These are phyloP conservation scores for Chaetomium tenue DNA, from an alignment of 495 filamentous ascomycete species.

Conservation along the genomic window DNA sequence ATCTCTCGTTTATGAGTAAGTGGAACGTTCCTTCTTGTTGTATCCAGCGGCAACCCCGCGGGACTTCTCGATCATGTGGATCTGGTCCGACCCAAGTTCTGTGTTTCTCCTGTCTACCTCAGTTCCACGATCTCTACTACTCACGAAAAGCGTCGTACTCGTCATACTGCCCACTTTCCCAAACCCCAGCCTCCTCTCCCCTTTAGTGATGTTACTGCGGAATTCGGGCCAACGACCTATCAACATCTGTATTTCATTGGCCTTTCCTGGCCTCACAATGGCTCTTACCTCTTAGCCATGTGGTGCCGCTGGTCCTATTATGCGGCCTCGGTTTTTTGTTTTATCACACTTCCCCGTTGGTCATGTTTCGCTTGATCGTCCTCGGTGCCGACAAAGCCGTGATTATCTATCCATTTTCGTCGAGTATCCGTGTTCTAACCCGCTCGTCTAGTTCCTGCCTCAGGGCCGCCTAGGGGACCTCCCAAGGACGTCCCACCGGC, in stretches of 20 bases:
- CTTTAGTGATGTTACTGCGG: too few relatives aligned
- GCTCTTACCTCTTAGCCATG: background rate
- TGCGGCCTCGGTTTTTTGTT: slow-evolving; percentile 14
- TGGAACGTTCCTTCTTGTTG: slow-evolving; percentile 15
- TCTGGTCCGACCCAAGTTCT: slow-evolving; percentile 3
- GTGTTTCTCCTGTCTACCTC: background rate
- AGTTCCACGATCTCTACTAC: background rate
- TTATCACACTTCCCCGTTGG: slow-evolving; percentile 7
- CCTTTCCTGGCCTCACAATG: background rate
- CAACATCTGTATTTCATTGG: background rate
- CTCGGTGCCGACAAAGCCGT: slow-evolving; percentile 20
- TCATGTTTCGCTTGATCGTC: slow-evolving; percentile 28
- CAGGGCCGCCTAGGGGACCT: slow-evolving; percentile 30
- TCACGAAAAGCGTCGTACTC: too few relatives aligned
- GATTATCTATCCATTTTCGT: slow-evolving; percentile 2
- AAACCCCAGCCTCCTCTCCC: too few relatives aligned
- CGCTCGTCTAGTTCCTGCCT: slow-evolving; percentile 36
- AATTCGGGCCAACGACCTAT: too few relatives aligned
- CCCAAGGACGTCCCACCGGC: slow-evolving; percentile 52
- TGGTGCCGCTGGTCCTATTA: slow-evolving; percentile 10
- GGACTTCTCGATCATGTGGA: background rate
- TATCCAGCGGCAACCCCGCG: background rate
- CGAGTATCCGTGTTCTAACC: slow-evolving; percentile 25
- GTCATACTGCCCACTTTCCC: too few relatives aligned
- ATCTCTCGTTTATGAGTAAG: slow-evolving; percentile 39